These are phyloP conservation scores for Hygrocybe punicea DNA, from an alignment of 768 basidiomycete species.

Conservation along the genomic window DNA sequence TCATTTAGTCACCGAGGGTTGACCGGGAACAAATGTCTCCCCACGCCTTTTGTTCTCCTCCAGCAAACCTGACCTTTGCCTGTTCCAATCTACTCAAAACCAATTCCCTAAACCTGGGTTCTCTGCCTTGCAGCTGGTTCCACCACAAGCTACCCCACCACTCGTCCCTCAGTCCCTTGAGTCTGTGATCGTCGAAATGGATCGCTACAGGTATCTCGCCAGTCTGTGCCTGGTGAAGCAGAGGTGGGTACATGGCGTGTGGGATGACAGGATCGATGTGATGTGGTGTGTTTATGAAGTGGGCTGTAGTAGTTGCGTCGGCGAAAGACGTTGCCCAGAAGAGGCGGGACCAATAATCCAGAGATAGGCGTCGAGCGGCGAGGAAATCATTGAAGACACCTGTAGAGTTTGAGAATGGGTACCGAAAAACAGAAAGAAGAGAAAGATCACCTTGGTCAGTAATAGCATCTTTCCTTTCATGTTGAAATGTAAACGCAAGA, in stretches of 20 bases:
- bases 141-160: conserved; percentile 16
- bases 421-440: neutral
- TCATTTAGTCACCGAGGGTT: conserved; percentile 20
- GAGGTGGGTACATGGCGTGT: conserved; percentile 10
- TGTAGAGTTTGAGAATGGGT: neutral
- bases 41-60: neutral
- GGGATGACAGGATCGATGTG: conserved; percentile 9
- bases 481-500: neutral
- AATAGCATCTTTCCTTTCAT: neutral
- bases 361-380: conserved; percentile 2
- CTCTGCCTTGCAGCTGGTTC: neutral
- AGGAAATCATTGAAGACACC: conserved; percentile 16
- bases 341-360: conserved; percentile 14
- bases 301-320: conserved; percentile 1
- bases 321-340: conserved; percentile 10
- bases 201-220: conserved; percentile 10
- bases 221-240: conserved; percentile 7
- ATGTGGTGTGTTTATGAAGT: conserved; percentile 9
- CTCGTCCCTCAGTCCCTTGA: conserved; percentile 8
- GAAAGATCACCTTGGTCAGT: conserved; percentile 14
- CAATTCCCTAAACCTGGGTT: neutral
- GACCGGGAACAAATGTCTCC: conserved; percentile 23
- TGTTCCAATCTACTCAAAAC: neutral
- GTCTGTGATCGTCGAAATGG: conserved; percentile 10
- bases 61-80: neutral